Evolutionary conservation across 1,139 yeast species (phyloP).

Genomic region (Geotrichum restrictum): DNA sequence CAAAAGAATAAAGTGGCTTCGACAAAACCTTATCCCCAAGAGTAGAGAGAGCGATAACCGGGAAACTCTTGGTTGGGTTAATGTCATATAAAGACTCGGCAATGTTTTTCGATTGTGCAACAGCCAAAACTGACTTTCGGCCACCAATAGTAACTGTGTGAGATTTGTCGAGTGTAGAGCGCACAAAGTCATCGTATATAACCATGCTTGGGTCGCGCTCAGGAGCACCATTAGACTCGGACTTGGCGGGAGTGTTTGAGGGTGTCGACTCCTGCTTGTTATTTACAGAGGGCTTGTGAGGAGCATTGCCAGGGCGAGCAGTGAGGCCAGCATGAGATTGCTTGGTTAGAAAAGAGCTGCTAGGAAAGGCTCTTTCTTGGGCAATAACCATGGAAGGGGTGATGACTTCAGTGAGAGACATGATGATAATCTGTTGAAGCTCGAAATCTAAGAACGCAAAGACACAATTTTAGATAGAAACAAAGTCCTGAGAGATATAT

Average conservation of each 20-base stretch:
- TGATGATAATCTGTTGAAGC: background rate
- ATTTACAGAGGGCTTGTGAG: background rate
- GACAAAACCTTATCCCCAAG: constrained; percentile 84
- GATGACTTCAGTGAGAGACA: constrained; percentile 7
- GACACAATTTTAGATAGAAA: no score
- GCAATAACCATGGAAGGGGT: background rate
- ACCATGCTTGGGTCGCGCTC: constrained; percentile 21
- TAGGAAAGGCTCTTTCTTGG: constrained; percentile 1
- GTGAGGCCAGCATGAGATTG: background rate
- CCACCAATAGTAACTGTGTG: constrained; percentile 59
- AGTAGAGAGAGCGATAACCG: constrained; percentile 75
- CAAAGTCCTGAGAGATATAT: no score
- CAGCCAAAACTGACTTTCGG: constrained; percentile 81
- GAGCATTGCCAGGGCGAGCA: background rate
- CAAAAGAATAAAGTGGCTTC: constrained; percentile 87
- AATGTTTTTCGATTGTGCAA: constrained; percentile 76
- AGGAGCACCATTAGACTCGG: constrained; percentile 7
- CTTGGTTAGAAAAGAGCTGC: constrained; percentile 1
- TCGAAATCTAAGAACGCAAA: no score
- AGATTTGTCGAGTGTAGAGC: constrained; percentile 8
- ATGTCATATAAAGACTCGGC: constrained; percentile 52
- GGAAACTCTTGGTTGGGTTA: constrained; percentile 56
- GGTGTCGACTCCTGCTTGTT: constrained; percentile 1
- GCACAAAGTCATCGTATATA: constrained; percentile 18
- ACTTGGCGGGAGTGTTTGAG: background rate